Conservation (phyloP, 2,329 filamentous ascomycete species). For the Hypoxylon sp. region DNA sequence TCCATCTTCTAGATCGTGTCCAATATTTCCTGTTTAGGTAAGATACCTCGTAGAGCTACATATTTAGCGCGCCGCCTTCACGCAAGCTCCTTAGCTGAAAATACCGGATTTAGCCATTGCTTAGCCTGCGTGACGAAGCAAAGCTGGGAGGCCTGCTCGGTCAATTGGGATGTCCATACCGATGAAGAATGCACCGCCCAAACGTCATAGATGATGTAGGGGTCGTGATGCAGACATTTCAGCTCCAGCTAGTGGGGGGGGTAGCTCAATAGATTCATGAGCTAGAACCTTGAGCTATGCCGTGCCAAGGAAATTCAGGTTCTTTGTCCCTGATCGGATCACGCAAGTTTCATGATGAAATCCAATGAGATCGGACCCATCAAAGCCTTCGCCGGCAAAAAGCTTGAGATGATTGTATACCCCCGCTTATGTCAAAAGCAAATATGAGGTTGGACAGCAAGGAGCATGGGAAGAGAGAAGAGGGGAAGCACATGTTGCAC, state of each 20-base stretch:
- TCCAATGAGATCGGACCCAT: conserved; percentile 27
- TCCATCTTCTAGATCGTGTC: conserved; percentile 27
- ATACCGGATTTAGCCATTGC: conserved; percentile 24
- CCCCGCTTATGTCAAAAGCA: conserved; percentile 32
- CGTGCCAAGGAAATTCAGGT: conserved; percentile 39
- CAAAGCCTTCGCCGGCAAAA: background rate
- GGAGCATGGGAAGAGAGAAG: background rate
- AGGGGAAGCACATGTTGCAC: background rate
- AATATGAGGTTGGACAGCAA: conserved; percentile 11
- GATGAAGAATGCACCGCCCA: conserved; percentile 7
- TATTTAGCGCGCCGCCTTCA: conserved; percentile 19
- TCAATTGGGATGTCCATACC: conserved; percentile 6
- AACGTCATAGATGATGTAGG: conserved; percentile 43
- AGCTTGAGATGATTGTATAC: conserved; percentile 10
- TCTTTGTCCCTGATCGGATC: conserved; percentile 25
- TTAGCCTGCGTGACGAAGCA: conserved; percentile 19
- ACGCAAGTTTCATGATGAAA: conserved; percentile 29
- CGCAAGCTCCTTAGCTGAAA: conserved; percentile 18
- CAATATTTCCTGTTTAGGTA: conserved; percentile 33
- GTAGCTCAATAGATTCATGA: conserved; percentile 27
- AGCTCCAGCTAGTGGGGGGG: conserved; percentile 28
- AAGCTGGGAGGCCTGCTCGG: conserved; percentile 9
- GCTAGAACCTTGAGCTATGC: conserved; percentile 26
- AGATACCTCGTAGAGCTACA: conserved; percentile 28
- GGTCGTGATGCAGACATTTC: conserved; percentile 14